Base-by-base conservation (phyloP, 805 yeast genomes). In the Isabelozyma gotoi region DNA sequence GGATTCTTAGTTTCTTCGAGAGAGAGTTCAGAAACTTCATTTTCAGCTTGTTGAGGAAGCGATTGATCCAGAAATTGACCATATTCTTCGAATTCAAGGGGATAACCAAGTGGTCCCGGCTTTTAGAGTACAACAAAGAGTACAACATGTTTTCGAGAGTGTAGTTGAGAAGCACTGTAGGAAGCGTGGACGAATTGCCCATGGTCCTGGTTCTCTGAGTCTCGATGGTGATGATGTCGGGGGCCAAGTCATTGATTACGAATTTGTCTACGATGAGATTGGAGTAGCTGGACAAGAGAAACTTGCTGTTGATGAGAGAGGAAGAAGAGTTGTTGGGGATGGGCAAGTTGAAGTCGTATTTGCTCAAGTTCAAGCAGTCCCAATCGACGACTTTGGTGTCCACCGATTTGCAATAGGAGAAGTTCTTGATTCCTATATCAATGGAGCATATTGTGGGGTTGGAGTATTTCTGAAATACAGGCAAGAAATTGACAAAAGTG, bases 351-450 rank as follows among this genome's bases (percentile, higher is more conserved):
- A 21, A 24, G 4, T 34, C 11, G 19, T 39, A 19, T 10, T 50
- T 15, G 16, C 20, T 16, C 24, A 33, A 24, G 12, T 24, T 7
- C 7, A 24, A 4, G 29, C 29, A 24, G 6, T 14, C 19, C 18
- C 39, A 11, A 29, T 19, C 39, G 37, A 50, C 35, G 42, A 20
- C 38, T 17, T 33, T 21, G 36, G 33, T 35, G 16, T 12, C 29
- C 19, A 21, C 31, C 11, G 33, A 40, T n/a, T 60, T 54, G 50
- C 75, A 69, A 44, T 62, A 68, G 7, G 73, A 60, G 46, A 71
- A 68, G 55, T 71, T 70, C 52, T 68, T 69, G 43, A 71, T 47
- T 5, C 77, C 77, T 10, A 71, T 60, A 45, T 71, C 77, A 7
- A 71, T 56, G 18, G 73, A 56, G 3, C 68, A 43, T 2, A 59